A percentile compares a stretch with the other conserved stretches of the same genome.
Conservation (phyloP, 2,329 filamentous ascomycete species). For the Neocatenulostroma microsporum region DNA sequence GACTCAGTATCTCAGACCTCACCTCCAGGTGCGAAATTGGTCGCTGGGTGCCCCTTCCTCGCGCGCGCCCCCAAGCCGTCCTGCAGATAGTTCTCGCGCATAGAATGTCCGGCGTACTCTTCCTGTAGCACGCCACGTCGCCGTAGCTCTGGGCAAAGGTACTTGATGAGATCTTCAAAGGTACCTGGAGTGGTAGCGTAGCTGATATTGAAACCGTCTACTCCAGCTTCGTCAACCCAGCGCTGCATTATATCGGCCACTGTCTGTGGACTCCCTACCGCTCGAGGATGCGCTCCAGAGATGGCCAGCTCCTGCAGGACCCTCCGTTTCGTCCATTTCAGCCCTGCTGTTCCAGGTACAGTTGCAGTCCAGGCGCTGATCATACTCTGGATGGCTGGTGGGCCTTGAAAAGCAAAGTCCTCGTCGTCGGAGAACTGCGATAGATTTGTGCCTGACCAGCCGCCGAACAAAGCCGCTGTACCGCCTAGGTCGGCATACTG, state of each 20-base stretch:
- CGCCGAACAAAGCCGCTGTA: constrained; percentile 39
- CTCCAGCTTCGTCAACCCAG: constrained; percentile 38
- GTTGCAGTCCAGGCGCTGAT: constrained; percentile 40
- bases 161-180: constrained; percentile 32
- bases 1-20: too few species aligned
- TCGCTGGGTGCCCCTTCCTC: constrained; percentile 22
- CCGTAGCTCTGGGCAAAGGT: constrained; percentile 32
- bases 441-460: too few species aligned
- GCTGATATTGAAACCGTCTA: constrained; percentile 38
- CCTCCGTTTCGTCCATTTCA: constrained; percentile 42
- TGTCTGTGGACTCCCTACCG: constrained; percentile 33
- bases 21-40: too few species aligned
- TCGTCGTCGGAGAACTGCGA: too few species aligned
- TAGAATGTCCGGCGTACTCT: constrained; percentile 19
- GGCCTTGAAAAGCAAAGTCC: constrained; percentile 37
- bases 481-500: constrained; percentile 41
- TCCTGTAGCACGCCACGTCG: constrained; percentile 29
- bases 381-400: constrained; percentile 37
- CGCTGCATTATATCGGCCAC: constrained; percentile 41
- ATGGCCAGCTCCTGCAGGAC: constrained; percentile 38
- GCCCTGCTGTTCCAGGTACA: too few species aligned
- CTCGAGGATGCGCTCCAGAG: constrained; percentile 34
- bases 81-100: constrained; percentile 24
- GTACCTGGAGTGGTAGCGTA: constrained; percentile 40
- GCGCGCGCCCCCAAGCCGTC: constrained; percentile 21